Percentiles rank a stretch among this genome's conserved stretches.
phyloP scores from a whole-genome alignment of 148 eudicot species.

The Chenopodium quinoa region DNA sequence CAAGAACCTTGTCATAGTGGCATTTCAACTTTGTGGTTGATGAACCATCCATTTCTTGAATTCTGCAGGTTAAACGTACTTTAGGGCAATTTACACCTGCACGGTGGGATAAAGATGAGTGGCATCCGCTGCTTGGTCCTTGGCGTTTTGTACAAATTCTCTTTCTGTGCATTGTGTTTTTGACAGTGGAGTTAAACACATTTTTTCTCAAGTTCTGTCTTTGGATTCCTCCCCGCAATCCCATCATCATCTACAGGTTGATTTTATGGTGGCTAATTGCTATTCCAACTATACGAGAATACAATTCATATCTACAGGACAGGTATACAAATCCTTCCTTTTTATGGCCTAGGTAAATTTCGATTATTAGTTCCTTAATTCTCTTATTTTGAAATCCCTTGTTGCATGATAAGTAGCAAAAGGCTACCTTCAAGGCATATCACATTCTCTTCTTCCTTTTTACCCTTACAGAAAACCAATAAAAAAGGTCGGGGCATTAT shows the following conservation, averaged over 20 bases:
- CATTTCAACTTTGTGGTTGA: neutral
- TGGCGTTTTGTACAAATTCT: conserved; percentile 92
- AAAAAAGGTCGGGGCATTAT: conserved; percentile 89
- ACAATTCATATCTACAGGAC: conserved; percentile 93
- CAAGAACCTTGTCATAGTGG: neutral
- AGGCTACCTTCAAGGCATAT: neutral
- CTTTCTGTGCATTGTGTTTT: conserved; percentile 71
- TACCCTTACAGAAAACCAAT: conserved; percentile 55
- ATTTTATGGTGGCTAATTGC: conserved; percentile 98
- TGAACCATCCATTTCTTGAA: conserved; percentile 12
- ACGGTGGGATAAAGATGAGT: conserved; percentile 98
- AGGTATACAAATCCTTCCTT: conserved; percentile 39
- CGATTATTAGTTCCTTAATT: neutral
- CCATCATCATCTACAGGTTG: conserved; percentile 74
- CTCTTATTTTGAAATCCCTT: neutral
- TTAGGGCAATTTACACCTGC: conserved; percentile 97
- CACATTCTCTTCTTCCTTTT: neutral
- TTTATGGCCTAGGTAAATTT: neutral
- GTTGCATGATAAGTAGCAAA: neutral
- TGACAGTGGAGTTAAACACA: conserved; percentile 94
- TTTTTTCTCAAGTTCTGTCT: conserved; percentile 96
- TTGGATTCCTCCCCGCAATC: conserved; percentile 97
- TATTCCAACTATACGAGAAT: conserved; percentile 92
- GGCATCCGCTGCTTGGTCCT: conserved; percentile 97
- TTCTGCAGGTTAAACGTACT: conserved; percentile 75